Base-by-base conservation (phyloP, 352 stramenopile genomes). In the Phytopythium chamaehyphon region DNA sequence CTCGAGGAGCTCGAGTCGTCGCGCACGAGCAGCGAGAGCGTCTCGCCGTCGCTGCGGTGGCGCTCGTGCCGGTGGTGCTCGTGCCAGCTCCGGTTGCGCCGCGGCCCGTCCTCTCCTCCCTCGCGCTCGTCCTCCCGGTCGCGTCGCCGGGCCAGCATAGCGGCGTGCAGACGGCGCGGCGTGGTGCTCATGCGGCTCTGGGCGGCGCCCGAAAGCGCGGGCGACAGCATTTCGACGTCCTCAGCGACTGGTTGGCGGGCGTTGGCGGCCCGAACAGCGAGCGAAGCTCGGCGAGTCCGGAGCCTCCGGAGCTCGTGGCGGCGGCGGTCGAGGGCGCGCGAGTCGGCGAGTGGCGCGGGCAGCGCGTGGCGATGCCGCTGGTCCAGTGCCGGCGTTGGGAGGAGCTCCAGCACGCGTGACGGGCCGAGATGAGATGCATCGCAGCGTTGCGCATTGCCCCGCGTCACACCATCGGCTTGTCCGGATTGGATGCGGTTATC, bases 201-300 rank as follows among this genome's bases (percentile, higher is more conserved):
- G 31, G 71, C 66, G 15, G 73, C 77, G 28, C 77, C 77, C 1
- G 74, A 86, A 8, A 88, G 59, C n/a, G 77, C 77, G 6, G 77
- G 77, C 43, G 77, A 88, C 58, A 73, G 66, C 77, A 88, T 87
- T 26, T 23, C 15, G 37, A n/a, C 37, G 15, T 8, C n/a, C 28
- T 40, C 24, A 39, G 24, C 19, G 23, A n/a, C 23, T 24, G 15
- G 26, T 15, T 10, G 19, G 26, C 10, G 38, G 38, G 21, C 2
- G 38, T 8, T 43, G 38, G 14, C 16, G 6, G 23, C 10, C 23
- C 38, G 16, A 43, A 43, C 18, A 44, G 39, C 24, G 40, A 22
- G 40, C 38, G 38, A 33, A 33, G 28, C 28, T 33, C 28, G 28
- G 28, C 28, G 28, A 33, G 28, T 33, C 9, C 5, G 28, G 28